Conservation (phyloP, 208 protist species). For the Leishmania turanica region DNA sequence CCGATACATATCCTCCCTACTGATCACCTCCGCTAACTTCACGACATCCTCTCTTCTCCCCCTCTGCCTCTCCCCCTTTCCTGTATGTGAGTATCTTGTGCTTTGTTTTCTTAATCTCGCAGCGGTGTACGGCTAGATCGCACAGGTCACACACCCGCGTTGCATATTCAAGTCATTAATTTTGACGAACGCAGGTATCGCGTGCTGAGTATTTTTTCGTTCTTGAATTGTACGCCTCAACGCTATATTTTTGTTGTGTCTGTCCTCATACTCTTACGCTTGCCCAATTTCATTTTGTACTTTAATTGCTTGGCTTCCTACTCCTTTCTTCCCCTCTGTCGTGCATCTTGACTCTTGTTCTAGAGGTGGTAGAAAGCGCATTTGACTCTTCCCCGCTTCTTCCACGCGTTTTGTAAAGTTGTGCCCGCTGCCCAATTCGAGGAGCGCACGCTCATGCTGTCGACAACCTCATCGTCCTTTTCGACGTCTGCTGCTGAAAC, state of each 20-base stretch:
- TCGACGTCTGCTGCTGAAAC: background rate
- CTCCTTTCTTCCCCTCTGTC: background rate
- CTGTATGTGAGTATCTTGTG: background rate
- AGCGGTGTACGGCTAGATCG: slow-evolving; percentile 1
- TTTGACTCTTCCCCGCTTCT: background rate
- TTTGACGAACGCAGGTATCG: background rate
- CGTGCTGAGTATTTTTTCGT: slow-evolving; percentile 17
- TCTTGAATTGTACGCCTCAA: background rate
- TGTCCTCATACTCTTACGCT: slow-evolving; percentile 9
- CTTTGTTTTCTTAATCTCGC: background rate
- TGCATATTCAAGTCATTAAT: slow-evolving; percentile 1
- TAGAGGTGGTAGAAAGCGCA: background rate
- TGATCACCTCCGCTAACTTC: background rate
- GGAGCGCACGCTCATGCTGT: slow-evolving; percentile 12
- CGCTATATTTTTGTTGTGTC: slow-evolving; percentile 12
- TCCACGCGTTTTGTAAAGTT: background rate
- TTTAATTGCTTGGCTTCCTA: background rate
- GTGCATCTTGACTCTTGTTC: background rate
- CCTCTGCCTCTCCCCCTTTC: background rate
- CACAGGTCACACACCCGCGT: background rate
- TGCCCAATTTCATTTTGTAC: slow-evolving; percentile 1
- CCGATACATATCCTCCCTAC: background rate
- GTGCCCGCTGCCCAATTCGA: background rate
- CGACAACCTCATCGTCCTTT: slow-evolving; percentile 15
- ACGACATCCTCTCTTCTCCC: background rate